These are phyloP conservation scores for Trichomonas vaginalis DNA, from an alignment of 208 protist genomes.

Conservation along the genomic window DNA sequence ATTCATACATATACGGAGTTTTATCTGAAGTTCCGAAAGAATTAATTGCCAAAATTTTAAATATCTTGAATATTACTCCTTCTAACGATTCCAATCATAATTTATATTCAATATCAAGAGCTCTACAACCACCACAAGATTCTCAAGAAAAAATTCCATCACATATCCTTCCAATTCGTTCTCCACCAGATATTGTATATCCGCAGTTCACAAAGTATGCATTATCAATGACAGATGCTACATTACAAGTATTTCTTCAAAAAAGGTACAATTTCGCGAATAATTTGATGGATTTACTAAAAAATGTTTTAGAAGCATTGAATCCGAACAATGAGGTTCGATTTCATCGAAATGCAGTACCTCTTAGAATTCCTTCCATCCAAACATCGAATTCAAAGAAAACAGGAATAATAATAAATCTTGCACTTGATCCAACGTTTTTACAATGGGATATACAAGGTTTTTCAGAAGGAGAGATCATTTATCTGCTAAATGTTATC, in stretches of 20 bases:
- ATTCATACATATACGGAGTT: neutral
- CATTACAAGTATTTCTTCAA: neutral
- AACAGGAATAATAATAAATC: neutral
- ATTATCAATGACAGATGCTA: neutral
- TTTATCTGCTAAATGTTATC: neutral
- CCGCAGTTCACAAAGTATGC: neutral
- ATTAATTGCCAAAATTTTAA: neutral
- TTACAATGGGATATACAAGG: neutral
- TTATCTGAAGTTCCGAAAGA: neutral
- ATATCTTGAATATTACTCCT: neutral
- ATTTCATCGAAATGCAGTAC: neutral
- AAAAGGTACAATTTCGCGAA: neutral
- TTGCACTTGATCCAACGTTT: neutral
- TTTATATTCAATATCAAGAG: neutral
- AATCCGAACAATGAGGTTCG: neutral
- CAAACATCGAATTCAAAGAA: neutral
- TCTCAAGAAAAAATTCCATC: neutral
- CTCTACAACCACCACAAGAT: neutral
- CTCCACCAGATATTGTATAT: neutral
- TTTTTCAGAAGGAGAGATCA: neutral
- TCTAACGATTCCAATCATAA: neutral
- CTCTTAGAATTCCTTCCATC: neutral
- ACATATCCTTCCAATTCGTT: neutral
- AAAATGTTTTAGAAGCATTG: neutral
- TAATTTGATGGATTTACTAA: neutral